Conservation (phyloP, 2,329 filamentous ascomycete genomes). For the Blastomyces gilchristii region DNA sequence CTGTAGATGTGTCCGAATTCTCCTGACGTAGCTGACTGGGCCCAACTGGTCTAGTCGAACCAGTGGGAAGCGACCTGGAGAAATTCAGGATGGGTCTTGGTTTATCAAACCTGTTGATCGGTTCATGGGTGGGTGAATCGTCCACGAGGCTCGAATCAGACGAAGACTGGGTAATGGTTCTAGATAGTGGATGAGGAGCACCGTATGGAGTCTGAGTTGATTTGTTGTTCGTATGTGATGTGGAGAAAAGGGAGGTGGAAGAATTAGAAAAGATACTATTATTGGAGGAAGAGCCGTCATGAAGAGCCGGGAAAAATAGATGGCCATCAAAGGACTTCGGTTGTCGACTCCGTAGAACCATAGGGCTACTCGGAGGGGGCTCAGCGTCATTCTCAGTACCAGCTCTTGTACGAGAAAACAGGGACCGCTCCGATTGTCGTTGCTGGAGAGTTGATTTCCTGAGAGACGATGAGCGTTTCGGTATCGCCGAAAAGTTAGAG, state of each 20-base stretch:
- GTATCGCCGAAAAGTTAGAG: conserved; percentile 45
- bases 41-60: conserved; percentile 40
- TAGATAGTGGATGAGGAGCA: conserved; percentile 77
- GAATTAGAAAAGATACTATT: conserved; percentile 39
- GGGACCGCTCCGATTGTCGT: conserved; percentile 56
- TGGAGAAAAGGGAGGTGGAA: conserved; percentile 36
- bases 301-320: conserved; percentile 50
- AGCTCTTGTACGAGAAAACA: conserved; percentile 39
- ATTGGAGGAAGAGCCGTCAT: conserved; percentile 54
- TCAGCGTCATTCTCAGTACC: conserved; percentile 35
- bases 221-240: conserved; percentile 20
- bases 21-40: conserved; percentile 38
- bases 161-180: conserved; percentile 76
- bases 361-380: conserved; percentile 43
- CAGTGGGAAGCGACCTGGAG: conserved; percentile 65
- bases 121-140: conserved; percentile 57
- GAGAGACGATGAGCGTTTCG: conserved; percentile 64
- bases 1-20: conserved; percentile 39
- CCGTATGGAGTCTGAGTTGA: conserved; percentile 35
- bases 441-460: conserved; percentile 83
- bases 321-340: conserved; percentile 73
- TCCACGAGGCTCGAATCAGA: conserved; percentile 68
- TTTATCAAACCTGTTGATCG: conserved; percentile 41
- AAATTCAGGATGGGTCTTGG: conserved; percentile 49
- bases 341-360: conserved; percentile 51